Evolutionary conservation across 371 early-diverging fungal species (phyloP).

Genomic region (Haplosporangium sp.): DNA sequence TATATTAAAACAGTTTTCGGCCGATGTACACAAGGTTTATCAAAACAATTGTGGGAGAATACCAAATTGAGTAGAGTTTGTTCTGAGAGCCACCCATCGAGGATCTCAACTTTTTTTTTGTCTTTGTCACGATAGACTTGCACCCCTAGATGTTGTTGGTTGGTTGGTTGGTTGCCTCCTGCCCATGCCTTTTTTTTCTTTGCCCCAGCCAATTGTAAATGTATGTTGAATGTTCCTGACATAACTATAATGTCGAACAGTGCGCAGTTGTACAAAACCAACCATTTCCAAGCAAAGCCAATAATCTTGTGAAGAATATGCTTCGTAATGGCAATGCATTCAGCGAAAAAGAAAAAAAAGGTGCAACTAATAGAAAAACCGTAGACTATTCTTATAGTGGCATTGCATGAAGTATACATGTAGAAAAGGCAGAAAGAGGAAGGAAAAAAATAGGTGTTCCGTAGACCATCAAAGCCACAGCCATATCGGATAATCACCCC

Average conservation of each 20-base stretch:
- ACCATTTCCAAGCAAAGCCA: no score
- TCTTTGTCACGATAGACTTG: no score
- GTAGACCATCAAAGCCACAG: background rate
- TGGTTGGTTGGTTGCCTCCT: no score
- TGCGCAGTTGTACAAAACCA: constrained; percentile 1
- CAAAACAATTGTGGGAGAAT: constrained; percentile 13
- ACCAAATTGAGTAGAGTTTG: background rate
- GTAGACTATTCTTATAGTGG: no score
- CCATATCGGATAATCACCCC: constrained; percentile 1
- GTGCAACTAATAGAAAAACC: no score
- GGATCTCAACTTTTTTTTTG: no score
- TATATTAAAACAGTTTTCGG: background rate
- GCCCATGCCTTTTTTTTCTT: constrained; percentile 1
- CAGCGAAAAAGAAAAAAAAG: no score
- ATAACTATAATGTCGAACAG: background rate
- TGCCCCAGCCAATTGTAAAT: background rate
- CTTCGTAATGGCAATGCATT: no score
- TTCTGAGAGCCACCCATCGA: background rate
- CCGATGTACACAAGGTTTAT: background rate
- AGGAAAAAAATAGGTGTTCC: no score
- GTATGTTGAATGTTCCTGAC: background rate
- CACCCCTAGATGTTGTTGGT: background rate
- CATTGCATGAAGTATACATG: no score
- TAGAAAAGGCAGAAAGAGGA: no score
- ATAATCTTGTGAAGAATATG: no score